Conservation (phyloP, 768 basidiomycete genomes). For the Kwoniella sp. region DNA sequence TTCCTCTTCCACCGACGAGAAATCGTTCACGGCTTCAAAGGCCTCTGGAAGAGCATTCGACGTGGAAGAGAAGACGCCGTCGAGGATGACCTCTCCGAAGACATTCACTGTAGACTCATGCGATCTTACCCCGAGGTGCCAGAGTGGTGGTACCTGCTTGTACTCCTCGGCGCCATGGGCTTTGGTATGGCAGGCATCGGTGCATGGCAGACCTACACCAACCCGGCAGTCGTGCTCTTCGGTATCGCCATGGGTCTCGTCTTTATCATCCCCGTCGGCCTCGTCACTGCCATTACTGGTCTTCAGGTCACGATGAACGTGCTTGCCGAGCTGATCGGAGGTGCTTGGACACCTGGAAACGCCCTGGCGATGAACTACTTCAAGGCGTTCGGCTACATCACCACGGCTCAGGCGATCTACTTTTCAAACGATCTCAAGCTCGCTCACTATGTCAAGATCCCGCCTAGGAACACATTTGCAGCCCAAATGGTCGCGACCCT, state of each 20-base stretch:
- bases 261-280: conserved; percentile 64
- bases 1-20: conserved; percentile 30
- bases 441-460: conserved; percentile 71
- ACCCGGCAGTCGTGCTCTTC: conserved; percentile 30
- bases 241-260: conserved; percentile 55
- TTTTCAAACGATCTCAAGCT: conserved; percentile 76
- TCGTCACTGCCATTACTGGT: conserved; percentile 69
- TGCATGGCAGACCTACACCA: conserved; percentile 32
- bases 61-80: conserved; percentile 5
- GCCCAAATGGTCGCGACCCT: conserved; percentile 57
- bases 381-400: conserved; percentile 65
- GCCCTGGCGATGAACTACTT: conserved; percentile 56
- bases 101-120: conserved; percentile 31
- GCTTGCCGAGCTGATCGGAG: conserved; percentile 58
- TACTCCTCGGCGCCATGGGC: conserved; percentile 60
- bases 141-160: conserved; percentile 64
- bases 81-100: conserved; percentile 21
- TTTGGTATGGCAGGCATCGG: conserved; percentile 60
- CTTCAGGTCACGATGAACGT: conserved; percentile 56
- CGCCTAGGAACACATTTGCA: conserved; percentile 75
- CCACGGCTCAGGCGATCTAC: conserved; percentile 65
- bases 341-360: conserved; percentile 55
- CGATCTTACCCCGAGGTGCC: conserved; percentile 53
- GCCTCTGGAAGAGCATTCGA: conserved; percentile 9
- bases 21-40: conserved; percentile 17